Percentiles rank a stretch among this genome's conserved stretches.
These are phyloP conservation scores for Chenopodium quinoa DNA, from an alignment of 148 eudicot species.

Conservation along the genomic window DNA sequence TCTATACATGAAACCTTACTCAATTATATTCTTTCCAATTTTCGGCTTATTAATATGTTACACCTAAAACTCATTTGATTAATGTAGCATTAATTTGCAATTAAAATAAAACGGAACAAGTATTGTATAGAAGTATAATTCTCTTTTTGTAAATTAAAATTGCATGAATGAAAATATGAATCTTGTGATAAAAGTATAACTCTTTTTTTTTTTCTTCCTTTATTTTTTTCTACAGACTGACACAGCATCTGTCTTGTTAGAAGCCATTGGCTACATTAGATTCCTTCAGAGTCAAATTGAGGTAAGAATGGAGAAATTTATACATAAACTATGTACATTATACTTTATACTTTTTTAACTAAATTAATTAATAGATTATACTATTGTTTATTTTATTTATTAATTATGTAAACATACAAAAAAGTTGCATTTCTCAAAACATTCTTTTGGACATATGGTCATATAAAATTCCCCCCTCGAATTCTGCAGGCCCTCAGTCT, in stretches of 20 bases:
- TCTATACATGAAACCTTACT: conserved; percentile 15
- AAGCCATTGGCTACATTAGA: conserved; percentile 92
- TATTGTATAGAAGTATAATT: too few species aligned
- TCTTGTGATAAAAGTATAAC: conserved; percentile 15
- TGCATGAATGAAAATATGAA: conserved; percentile 3
- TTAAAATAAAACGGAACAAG: too few species aligned
- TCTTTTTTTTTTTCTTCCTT: conserved; percentile 10
- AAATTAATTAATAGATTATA: too few species aligned
- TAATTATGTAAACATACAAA: neutral
- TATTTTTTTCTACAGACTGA: conserved; percentile 68
- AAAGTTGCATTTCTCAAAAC: conserved; percentile 20
- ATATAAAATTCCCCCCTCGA: conserved; percentile 2
- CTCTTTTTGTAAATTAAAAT: too few species aligned
- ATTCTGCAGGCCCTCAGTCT: conserved; percentile 79
- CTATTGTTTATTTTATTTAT: too few species aligned
- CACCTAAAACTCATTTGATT: too few species aligned
- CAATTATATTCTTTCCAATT: too few species aligned
- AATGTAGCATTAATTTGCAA: too few species aligned
- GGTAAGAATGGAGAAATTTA: conserved; percentile 37
- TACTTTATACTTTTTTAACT: too few species aligned
- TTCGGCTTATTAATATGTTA: too few species aligned
- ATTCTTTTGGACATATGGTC: conserved; percentile 23
- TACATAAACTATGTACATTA: neutral
- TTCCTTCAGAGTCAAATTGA: conserved; percentile 95
- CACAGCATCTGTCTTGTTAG: conserved; percentile 94